These are phyloP conservation scores for Eremothecium coryli DNA, from an alignment of 1,139 yeast genomes.

Conservation along the genomic window DNA sequence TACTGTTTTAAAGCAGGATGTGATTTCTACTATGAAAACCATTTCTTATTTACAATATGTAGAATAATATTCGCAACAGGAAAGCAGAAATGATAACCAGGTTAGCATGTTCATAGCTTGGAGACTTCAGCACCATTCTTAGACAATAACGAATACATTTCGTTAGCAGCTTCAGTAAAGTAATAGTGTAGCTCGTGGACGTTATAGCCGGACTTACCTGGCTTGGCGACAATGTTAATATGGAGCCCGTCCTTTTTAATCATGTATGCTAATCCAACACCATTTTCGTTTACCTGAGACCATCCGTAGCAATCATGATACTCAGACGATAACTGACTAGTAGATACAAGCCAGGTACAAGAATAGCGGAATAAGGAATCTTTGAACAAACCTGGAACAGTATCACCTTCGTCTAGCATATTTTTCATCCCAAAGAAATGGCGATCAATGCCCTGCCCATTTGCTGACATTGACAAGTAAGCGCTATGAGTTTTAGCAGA, in stretches of 20 bases:
- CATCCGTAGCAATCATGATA: conserved; percentile 91
- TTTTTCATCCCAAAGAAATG: conserved; percentile 85
- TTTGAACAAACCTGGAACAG: conserved; percentile 58
- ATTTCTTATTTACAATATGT: too few relatives aligned
- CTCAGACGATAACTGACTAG: conserved; percentile 86
- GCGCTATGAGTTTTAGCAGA: conserved; percentile 71
- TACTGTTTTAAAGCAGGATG: too few relatives aligned
- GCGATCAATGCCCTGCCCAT: conserved; percentile 88
- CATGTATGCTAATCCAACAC: conserved; percentile 92
- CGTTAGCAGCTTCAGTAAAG: conserved; percentile 72
- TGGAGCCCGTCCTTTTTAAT: conserved; percentile 79
- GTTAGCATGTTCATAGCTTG: too few relatives aligned
- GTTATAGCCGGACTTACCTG: conserved; percentile 53
- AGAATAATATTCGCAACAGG: too few relatives aligned
- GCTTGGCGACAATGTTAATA: conserved; percentile 75
- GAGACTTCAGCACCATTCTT: too few relatives aligned
- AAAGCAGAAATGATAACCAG: too few relatives aligned
- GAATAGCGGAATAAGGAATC: conserved; percentile 75
- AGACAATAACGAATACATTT: conserved; percentile 57
- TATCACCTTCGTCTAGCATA: conserved; percentile 51
- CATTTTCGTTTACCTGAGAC: conserved; percentile 92
- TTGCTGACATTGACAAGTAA: conserved; percentile 69
- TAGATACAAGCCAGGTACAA: conserved; percentile 74
- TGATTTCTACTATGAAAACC: too few relatives aligned
- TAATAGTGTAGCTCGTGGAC: conserved; percentile 61